Percentiles rank a stretch among this genome's conserved stretches.
Evolutionary conservation across 768 basidiomycete genomes (phyloP).

Genomic region (Podaxis carcinomalis): DNA sequence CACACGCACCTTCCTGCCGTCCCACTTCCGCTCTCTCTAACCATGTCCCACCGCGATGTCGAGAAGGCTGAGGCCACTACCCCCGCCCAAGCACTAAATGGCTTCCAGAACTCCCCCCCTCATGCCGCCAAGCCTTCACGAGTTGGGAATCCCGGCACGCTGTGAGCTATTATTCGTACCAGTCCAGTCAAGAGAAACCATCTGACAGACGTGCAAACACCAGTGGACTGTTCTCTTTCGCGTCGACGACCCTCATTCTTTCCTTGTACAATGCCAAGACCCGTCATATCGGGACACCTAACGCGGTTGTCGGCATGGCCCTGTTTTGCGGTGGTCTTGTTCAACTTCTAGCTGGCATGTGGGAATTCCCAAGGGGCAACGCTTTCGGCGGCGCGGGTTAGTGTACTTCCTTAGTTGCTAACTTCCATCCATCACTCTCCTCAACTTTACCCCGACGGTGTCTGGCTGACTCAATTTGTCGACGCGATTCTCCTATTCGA

Average conservation of each 20-base stretch:
- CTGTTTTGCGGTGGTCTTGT: conserved; percentile 79
- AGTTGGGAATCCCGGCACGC: conserved; percentile 59
- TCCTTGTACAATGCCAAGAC: conserved; percentile 67
- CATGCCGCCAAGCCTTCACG: conserved; percentile 24
- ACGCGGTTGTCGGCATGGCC: conserved; percentile 84
- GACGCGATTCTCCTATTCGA: not conserved
- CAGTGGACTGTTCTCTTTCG: conserved; percentile 80
- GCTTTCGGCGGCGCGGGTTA: conserved; percentile 68
- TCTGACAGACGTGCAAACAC: not conserved
- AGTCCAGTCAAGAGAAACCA: conserved; percentile 1
- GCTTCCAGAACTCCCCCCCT: not conserved
- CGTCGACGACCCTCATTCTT: conserved; percentile 77
- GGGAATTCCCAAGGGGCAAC: conserved; percentile 74
- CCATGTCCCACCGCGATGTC: conserved; percentile 23
- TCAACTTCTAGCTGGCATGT: conserved; percentile 88
- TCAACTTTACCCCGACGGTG: not conserved
- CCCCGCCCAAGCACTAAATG: conserved; percentile 23
- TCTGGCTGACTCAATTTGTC: not conserved
- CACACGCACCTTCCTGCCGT: not conserved
- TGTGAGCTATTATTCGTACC: conserved; percentile 29
- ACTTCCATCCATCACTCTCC: not conserved
- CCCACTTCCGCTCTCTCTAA: conserved; percentile 6
- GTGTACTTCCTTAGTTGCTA: conserved; percentile 22
- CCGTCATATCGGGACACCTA: conserved; percentile 51
- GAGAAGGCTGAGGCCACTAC: conserved; percentile 33